phyloP scores from a whole-genome alignment of 352 stramenopile genomes.

The Phytophthora pluvialis region DNA sequence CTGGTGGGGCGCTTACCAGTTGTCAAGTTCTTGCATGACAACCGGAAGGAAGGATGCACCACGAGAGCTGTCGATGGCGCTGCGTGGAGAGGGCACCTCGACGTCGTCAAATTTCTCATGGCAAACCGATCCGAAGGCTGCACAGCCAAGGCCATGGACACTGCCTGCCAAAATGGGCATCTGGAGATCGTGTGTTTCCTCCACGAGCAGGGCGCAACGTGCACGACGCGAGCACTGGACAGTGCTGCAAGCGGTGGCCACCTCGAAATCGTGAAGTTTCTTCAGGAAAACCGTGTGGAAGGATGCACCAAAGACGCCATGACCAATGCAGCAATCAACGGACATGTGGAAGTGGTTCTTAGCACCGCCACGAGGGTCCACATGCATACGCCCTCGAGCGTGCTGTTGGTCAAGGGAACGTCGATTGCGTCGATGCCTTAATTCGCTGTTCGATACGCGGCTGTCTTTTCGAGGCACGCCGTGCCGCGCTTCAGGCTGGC shows the following conservation, averaged over 20 bases:
- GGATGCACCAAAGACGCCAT: slow-evolving; percentile 47
- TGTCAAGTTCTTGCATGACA: slow-evolving; percentile 42
- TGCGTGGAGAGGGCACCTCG: slow-evolving; percentile 38
- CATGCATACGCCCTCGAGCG: slow-evolving; percentile 40
- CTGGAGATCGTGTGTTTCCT: slow-evolving; percentile 35
- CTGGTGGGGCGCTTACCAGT: slow-evolving; percentile 37
- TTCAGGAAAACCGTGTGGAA: slow-evolving; percentile 43
- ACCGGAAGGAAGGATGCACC: slow-evolving; percentile 42
- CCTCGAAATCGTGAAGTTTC: slow-evolving; percentile 39
- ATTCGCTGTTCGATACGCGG: slow-evolving; percentile 40
- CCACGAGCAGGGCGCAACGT: slow-evolving; percentile 26
- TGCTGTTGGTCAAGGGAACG: slow-evolving; percentile 30
- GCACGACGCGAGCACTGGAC: slow-evolving; percentile 45
- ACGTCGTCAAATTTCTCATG: slow-evolving; percentile 43
- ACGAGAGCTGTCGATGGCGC: slow-evolving; percentile 40
- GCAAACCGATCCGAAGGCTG: slow-evolving; percentile 39
- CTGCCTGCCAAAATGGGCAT: slow-evolving; percentile 40
- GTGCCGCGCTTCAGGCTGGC: slow-evolving; percentile 34
- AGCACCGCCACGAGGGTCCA: slow-evolving; percentile 39
- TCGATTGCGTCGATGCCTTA: slow-evolving; percentile 36
- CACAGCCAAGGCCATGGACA: slow-evolving; percentile 38
- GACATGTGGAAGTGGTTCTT: slow-evolving; percentile 31
- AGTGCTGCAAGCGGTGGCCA: slow-evolving; percentile 34
- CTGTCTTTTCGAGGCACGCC: slow-evolving; percentile 45
- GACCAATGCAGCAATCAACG: slow-evolving; percentile 41